phyloP scores from a whole-genome alignment of 306 rosid species.

The Casuarina equisetifolia region DNA sequence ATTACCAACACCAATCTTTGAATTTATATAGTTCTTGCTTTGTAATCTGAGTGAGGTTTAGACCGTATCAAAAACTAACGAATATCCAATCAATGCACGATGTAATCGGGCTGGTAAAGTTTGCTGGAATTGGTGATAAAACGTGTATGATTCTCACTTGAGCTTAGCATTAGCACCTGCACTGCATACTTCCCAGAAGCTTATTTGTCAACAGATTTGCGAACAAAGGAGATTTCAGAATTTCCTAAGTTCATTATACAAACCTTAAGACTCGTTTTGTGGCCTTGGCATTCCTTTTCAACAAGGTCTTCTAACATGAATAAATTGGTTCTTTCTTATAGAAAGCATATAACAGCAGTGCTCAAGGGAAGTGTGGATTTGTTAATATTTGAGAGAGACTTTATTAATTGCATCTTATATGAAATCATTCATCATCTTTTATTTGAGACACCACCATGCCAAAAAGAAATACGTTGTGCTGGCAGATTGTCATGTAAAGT shows the following conservation, averaged over 20 bases:
- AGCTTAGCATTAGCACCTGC: background rate
- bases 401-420: slow-evolving; percentile 15
- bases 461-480: background rate
- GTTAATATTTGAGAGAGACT: slow-evolving; percentile 14
- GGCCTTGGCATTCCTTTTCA: background rate
- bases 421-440: slow-evolving; percentile 15
- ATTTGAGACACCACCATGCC: slow-evolving; percentile 15
- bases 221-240: background rate
- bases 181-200: background rate
- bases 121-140: background rate
- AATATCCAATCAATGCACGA: background rate
- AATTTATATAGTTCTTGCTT: background rate
- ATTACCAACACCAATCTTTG: background rate
- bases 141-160: background rate
- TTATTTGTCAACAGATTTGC: background rate
- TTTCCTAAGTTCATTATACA: background rate
- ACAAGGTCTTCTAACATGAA: background rate
- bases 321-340: background rate
- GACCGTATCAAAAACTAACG: background rate
- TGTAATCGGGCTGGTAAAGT: background rate
- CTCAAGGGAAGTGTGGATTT: background rate
- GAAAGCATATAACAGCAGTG: background rate
- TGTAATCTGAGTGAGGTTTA: background rate
- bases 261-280: slow-evolving; percentile 5
- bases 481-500: slow-evolving; percentile 20